phyloP scores from a whole-genome alignment of 1,139 yeast genomes.

The Zygotorulaspora mrakii region DNA sequence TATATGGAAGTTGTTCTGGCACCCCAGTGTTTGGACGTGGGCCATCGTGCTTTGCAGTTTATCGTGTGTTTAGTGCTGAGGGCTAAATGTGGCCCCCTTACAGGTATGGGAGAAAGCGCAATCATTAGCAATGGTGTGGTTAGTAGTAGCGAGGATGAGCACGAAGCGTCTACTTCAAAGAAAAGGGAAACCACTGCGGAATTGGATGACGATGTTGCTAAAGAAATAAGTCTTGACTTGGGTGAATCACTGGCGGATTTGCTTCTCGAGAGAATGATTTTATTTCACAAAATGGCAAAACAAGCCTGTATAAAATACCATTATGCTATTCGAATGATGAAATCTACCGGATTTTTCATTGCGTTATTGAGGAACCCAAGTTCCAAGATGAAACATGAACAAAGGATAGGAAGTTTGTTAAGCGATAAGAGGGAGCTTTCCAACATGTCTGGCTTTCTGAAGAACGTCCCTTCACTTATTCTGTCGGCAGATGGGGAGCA shows the following conservation, averaged over 20 bases:
- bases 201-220: conserved; percentile 17
- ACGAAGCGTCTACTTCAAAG: conserved; percentile 12
- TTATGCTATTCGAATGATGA: conserved; percentile 53
- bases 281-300: conserved; percentile 38
- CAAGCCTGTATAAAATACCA: conserved; percentile 44
- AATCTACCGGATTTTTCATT: conserved; percentile 46
- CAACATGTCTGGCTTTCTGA: conserved; percentile 28
- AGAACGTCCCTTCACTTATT: conserved; percentile 30
- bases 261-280: conserved; percentile 38
- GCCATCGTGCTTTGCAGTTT: conserved; percentile 50
- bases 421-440: conserved; percentile 29
- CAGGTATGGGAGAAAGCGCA: conserved; percentile 33
- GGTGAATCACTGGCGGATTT: conserved; percentile 39
- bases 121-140: conserved; percentile 26
- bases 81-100: conserved; percentile 44
- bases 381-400: conserved; percentile 16
- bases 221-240: conserved; percentile 30
- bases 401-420: conserved; percentile 11
- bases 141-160: conserved; percentile 28
- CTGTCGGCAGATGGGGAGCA: conserved; percentile 34
- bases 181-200: conserved; percentile 18
- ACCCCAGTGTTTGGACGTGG: conserved; percentile 47
- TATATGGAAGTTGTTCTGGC: conserved; percentile 44
- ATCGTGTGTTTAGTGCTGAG: conserved; percentile 49
- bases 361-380: conserved; percentile 40